Base-by-base conservation (phyloP, 257 asterid genomes). In the Leonotis leonurus region DNA sequence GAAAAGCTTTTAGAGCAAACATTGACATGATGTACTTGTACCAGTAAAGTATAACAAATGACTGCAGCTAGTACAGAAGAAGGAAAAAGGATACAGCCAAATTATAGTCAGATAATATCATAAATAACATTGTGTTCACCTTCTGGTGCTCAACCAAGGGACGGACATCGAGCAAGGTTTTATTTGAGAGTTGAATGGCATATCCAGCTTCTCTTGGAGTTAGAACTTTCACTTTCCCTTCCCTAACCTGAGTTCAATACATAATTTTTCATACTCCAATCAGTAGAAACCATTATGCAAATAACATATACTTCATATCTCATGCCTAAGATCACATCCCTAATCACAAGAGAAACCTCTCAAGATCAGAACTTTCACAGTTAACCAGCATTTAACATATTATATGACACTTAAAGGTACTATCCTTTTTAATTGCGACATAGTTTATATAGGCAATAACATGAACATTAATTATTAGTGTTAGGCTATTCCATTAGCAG, bases 121-220 rank as follows among this genome's bases (percentile, higher is more conserved):
- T 10, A 44, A 33, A 10, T 48, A 33, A 18, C 62, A 75, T 33
- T 2, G 13, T 37, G 67, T 24, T 56, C 55, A 89, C 99, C 94
- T 92, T 92, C 50, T 75, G 33, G 22, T 83, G 95, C 80, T 89
- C 97, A 1, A 66, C 68, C 17, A 89, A 78, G 71, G 99, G 99
- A 33, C 99, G 97, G 43, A 92, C 97, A 70, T 92, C 99, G 14
- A 92, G 96, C 64, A 92, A 76, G 63, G 83, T 68, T 78, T 84
- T 92, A 67, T 76, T 75, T 5, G 96, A 85, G 62, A 92, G 93
- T 75, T 85, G 90, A 74, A 92, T 78, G 46, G 96, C 99, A 76
- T 89, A 92, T 48, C 99, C 99, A 83, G 97, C 95, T 87, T 92
- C 97, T 76, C 82, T 81, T 52, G 99, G 97, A 52, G 95, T 77